Evolutionary conservation across 2,329 filamentous ascomycete genomes (phyloP).

Genomic region (Aspergillus pseudoglaucus): DNA sequence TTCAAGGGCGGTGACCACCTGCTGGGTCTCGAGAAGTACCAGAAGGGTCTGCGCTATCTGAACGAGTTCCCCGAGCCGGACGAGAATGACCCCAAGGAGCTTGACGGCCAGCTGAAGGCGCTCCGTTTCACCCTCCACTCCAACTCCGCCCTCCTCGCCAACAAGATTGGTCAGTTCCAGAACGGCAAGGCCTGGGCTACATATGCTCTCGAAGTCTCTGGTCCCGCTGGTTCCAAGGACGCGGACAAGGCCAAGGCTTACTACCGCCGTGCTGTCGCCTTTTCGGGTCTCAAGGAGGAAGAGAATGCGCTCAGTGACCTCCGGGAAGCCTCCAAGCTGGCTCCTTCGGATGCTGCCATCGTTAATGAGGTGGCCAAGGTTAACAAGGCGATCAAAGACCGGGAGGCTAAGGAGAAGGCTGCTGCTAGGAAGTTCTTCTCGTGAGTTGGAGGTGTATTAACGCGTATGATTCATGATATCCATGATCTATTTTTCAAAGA

Average conservation of each 20-base stretch:
- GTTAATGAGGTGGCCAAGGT: conserved; percentile 67
- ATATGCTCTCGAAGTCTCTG: conserved; percentile 60
- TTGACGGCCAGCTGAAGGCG: conserved; percentile 60
- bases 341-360: conserved; percentile 69
- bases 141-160: conserved; percentile 78
- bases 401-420: conserved; percentile 82
- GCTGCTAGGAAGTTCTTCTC: conserved; percentile 87
- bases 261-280: conserved; percentile 74
- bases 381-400: conserved; percentile 67
- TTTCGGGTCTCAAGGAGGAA: conserved; percentile 72
- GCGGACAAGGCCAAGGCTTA: conserved; percentile 83
- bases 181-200: conserved; percentile 66
- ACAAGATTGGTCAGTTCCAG: conserved; percentile 67
- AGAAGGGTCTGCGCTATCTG: conserved; percentile 84
- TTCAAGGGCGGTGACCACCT: conserved; percentile 72
- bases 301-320: conserved; percentile 72
- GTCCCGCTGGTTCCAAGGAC: conserved; percentile 56
- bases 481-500: conserved; percentile 18
- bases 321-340: conserved; percentile 66
- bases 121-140: conserved; percentile 81
- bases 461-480: conserved; percentile 22
- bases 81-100: conserved; percentile 64
- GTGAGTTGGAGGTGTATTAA: conserved; percentile 22
- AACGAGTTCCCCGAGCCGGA: conserved; percentile 69
- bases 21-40: conserved; percentile 80